Base-by-base conservation (phyloP, 2,329 filamentous ascomycete species). In the Aureobasidium sp. region DNA sequence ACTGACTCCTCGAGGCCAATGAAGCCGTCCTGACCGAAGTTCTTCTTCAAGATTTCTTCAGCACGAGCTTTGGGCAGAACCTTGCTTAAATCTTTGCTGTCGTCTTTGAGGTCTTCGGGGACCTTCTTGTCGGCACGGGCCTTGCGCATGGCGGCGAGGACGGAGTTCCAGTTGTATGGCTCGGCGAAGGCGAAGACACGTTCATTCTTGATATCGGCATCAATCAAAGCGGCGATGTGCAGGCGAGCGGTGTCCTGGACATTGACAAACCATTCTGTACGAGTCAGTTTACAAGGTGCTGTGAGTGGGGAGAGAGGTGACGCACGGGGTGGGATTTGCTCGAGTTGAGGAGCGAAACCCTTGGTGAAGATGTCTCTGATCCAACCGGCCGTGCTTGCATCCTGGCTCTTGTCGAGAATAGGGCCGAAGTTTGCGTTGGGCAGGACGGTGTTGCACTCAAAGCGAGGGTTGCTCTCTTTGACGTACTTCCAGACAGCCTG, bases 181-280 rank as follows among this genome's bases (percentile, higher is more conserved):
- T 73, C 68, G 0, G 76, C 79, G 46, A 77, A 80, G 2, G 70
- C 80, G 64, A 82, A 80, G 4, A 84, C 65, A 1, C 81, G 76
- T 64, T 83, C 77, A 0, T 72, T 71, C 0, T 67, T 62, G 0
- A 84, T 74, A 0, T 74, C 70, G 0, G 71, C 69, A 23, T 79
- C 68, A 0, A 81, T 69, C 4, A 79, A 69, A 0, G 76, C 80
- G 3, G 77, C 75, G 2, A 82, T 71, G 31, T 83, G 80, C 0
- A 84, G 67, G 1, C 75, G 69, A 0, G 78, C 80, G 1, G 64
- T 65, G 45, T 83, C 79, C 3, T 75, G 69, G 0, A 78, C 73
- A 62, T 79, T 69, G 15, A 79, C 67, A 63, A 66, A 74, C 69
- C 75, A 74, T 67, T 65, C 47, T 68, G 63, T 11, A 25, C 29